Evolutionary conservation across 2,329 filamentous ascomycete genomes (phyloP).

Genomic region (Epichloe bromicola): DNA sequence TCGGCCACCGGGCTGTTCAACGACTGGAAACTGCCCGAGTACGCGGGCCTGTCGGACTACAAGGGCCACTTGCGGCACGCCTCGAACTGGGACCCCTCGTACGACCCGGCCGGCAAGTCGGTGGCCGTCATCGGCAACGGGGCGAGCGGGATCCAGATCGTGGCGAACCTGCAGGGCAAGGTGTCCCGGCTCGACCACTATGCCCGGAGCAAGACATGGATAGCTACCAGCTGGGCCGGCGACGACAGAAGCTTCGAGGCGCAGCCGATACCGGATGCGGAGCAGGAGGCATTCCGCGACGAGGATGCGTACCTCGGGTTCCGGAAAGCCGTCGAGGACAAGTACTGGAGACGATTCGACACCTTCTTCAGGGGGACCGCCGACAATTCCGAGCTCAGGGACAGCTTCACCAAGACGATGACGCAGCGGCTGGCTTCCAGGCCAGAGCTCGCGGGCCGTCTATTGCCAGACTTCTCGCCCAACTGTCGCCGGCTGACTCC

Average conservation of each 20-base stretch:
- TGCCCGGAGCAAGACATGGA: constrained; percentile 53
- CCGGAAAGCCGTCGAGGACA: constrained; percentile 42
- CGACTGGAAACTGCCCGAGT: constrained; percentile 48
- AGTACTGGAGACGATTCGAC: constrained; percentile 48
- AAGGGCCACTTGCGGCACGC: constrained; percentile 45
- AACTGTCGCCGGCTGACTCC: constrained; percentile 53
- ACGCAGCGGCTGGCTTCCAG: constrained; percentile 36
- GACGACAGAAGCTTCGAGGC: constrained; percentile 41
- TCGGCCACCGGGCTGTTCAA: constrained; percentile 55
- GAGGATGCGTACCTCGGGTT: constrained; percentile 47
- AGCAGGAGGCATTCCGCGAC: constrained; percentile 45
- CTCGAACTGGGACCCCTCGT: constrained; percentile 43
- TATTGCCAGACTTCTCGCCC: constrained; percentile 50
- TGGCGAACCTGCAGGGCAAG: constrained; percentile 36
- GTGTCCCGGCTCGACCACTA: constrained; percentile 48
- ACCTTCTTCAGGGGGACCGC: constrained; percentile 40
- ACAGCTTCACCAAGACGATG: constrained; percentile 37
- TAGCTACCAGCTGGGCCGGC: constrained; percentile 48
- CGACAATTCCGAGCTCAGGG: constrained; percentile 33
- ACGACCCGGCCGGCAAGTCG: constrained; percentile 34
- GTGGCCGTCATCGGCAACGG: constrained; percentile 52
- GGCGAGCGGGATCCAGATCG: constrained; percentile 45
- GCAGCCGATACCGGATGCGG: constrained; percentile 40
- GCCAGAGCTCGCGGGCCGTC: constrained; percentile 39
- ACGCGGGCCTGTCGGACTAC: constrained; percentile 42